These are phyloP conservation scores for Saccharum spontaneum DNA, from an alignment of 176 grass and related monocot genomes.

Conservation along the genomic window DNA sequence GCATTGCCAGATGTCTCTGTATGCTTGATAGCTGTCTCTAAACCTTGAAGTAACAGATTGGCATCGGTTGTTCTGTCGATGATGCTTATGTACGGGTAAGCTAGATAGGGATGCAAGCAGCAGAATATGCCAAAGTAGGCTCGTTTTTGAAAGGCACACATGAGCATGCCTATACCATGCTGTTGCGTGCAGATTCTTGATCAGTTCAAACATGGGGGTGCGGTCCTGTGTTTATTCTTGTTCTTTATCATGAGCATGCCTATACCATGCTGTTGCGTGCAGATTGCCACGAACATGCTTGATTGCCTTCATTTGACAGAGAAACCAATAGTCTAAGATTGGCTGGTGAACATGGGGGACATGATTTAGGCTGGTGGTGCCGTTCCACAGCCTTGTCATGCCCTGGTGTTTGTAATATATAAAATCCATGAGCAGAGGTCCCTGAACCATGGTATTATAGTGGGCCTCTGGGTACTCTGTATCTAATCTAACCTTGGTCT, in stretches of 20 bases:
- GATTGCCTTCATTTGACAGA: slow-evolving; percentile 38
- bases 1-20: slow-evolving; percentile 32
- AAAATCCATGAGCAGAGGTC: slow-evolving; percentile 28
- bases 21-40: not conserved
- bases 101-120: slow-evolving; percentile 25
- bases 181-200: slow-evolving; percentile 19
- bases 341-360: slow-evolving; percentile 46
- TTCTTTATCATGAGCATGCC: not conserved
- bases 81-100: slow-evolving; percentile 26
- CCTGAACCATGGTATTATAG: slow-evolving; percentile 1
- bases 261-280: not conserved
- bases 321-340: slow-evolving; percentile 27
- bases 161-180: slow-evolving; percentile 9
- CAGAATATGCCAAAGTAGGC: slow-evolving; percentile 35
- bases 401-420: slow-evolving; percentile 12
- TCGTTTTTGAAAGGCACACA: slow-evolving; percentile 37
- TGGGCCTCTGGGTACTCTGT: not conserved
- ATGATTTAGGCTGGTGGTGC: slow-evolving; percentile 50
- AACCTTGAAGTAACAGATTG: slow-evolving; percentile 40
- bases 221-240: not conserved
- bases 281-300: slow-evolving; percentile 29
- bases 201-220: slow-evolving; percentile 16
- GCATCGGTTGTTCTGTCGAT: slow-evolving; percentile 22
- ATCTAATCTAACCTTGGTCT: slow-evolving; percentile 19
- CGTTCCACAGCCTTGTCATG: slow-evolving; percentile 24